These are phyloP conservation scores for Sporothrix protearum DNA, from an alignment of 2,329 filamentous ascomycete genomes.

Conservation along the genomic window DNA sequence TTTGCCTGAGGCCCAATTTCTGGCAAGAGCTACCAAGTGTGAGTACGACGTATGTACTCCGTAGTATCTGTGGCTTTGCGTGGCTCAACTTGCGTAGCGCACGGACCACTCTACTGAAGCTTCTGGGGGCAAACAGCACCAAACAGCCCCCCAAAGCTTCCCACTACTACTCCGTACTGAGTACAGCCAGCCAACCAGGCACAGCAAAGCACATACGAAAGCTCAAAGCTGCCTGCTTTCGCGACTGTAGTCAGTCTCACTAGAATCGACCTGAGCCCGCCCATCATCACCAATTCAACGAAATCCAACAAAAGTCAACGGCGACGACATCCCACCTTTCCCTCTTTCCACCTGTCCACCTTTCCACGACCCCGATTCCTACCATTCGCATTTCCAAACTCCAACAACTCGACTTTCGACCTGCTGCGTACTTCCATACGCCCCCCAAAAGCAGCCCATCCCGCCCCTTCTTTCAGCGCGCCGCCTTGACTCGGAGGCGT, in stretches of 20 bases:
- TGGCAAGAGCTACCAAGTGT: neutral
- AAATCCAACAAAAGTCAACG: neutral
- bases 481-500: too few relatives aligned
- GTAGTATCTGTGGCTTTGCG: neutral
- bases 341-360: too few relatives aligned
- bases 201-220: constrained; percentile 26
- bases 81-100: neutral
- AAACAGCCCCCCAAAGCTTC: constrained; percentile 2
- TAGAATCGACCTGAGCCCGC: neutral
- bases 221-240: constrained; percentile 30
- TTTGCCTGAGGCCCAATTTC: constrained; percentile 18
- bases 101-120: constrained; percentile 16
- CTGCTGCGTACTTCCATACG: too few relatives aligned
- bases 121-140: neutral
- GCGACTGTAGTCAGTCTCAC: neutral
- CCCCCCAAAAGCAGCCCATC: too few relatives aligned
- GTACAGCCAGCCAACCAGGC: neutral
- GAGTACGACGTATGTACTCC: too few relatives aligned
- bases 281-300: constrained; percentile 11
- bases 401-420: neutral
- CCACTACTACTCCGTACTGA: too few relatives aligned
- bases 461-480: too few relatives aligned
- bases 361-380: neutral
- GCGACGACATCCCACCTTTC: neutral
- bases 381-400: neutral